These are phyloP conservation scores for Pyrenopolyporus hunteri DNA, from an alignment of 495 filamentous ascomycete species.

Conservation along the genomic window DNA sequence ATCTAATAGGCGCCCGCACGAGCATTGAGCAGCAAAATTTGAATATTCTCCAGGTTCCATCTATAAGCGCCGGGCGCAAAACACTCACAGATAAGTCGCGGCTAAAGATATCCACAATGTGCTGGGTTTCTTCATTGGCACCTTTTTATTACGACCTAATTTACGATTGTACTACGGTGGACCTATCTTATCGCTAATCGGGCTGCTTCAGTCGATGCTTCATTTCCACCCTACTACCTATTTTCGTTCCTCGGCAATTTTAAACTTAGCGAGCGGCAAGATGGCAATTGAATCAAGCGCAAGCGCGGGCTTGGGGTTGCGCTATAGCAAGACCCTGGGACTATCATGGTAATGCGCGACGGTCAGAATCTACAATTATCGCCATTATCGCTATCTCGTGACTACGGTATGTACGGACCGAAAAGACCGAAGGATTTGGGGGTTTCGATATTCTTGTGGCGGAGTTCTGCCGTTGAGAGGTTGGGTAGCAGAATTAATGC, in stretches of 20 bases:
- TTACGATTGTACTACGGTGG: too few species aligned
- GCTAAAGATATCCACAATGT: too few species aligned
- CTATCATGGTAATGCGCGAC: slow-evolving; percentile 16
- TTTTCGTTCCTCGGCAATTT: slow-evolving; percentile 25
- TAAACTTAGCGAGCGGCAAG: slow-evolving; percentile 7
- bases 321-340: slow-evolving; percentile 4
- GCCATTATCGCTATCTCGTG: too few species aligned
- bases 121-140: too few species aligned
- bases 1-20: slow-evolving; percentile 8
- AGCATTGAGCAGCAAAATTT: too few species aligned
- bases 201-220: slow-evolving; percentile 9
- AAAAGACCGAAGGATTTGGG: slow-evolving; percentile 17
- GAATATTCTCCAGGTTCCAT: too few species aligned
- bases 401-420: too few species aligned
- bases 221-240: slow-evolving; percentile 3
- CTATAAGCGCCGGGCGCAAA: too few species aligned
- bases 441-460: slow-evolving; percentile 25
- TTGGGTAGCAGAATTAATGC: slow-evolving; percentile 20
- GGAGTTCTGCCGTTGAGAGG: slow-evolving; percentile 26
- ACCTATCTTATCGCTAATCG: slow-evolving; percentile 23
- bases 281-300: slow-evolving; percentile 39
- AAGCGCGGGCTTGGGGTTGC: slow-evolving; percentile 22
- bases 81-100: too few species aligned
- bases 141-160: too few species aligned
- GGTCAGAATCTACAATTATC: slow-evolving; percentile 24